Base-by-base conservation (phyloP, 257 asterid genomes). In the Nicotiana sylvestris region DNA sequence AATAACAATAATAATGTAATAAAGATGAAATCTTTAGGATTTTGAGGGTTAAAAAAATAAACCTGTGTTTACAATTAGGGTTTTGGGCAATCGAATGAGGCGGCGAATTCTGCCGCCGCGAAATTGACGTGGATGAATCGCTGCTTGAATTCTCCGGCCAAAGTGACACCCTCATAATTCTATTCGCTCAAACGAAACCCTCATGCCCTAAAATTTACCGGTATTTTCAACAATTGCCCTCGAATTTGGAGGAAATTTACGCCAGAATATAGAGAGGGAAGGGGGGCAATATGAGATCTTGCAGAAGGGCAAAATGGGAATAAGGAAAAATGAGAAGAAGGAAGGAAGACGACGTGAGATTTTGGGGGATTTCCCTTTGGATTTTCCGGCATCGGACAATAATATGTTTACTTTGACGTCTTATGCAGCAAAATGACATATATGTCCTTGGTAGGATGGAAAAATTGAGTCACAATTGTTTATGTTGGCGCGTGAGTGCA, bases 181-280 rank as follows among this genome's bases (percentile, higher is more conserved):
- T 76, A 76, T 74, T n/a, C 62, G 91, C 94, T 90, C 98, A 92
- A 94, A 89, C 39, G 87, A 82, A 18, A 86, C 66, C 91, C 94
- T 92, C 97, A 93, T 94, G 83, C 84, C 66, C 11, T 49, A 62
- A 62, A 53, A 29, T 62, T 53, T 61, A 69, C 85, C 82, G 37
- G 67, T 87, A 85, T 80, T 83, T 80, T 82, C 13, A 84, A 79
- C 76, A 33, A 84, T 62, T 85, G 74, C 77, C 86, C 84, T 82
- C 3, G 82, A 83, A 91, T 83, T 87, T 77, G n/a, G 67, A 72
- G 81, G 15, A 79, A 82, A 82, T 78, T 78, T 64, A 83, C 76
- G 33, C 66, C 78, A 35, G 60, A 77, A 25, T 37, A 60, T 6
- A 29, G 65, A 16, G 18, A 49, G 62, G 43, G 58, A 53, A 9